Base-by-base conservation (phyloP, 139 green algal genomes). In the Closterium sp. region DNA sequence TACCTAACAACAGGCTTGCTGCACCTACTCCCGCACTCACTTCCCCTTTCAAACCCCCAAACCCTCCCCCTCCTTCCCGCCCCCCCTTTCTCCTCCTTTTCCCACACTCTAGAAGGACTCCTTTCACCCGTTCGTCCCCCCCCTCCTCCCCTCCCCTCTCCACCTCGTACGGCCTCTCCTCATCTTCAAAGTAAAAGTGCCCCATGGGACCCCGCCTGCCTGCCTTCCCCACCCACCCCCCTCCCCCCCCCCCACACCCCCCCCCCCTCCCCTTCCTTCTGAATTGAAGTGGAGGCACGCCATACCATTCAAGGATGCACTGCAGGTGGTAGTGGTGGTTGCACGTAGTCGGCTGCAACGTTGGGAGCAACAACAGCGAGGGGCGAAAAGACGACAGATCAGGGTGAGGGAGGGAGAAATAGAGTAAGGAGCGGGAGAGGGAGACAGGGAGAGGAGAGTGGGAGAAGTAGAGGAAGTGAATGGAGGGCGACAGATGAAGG, bases 321-420 rank as follows among this genome's bases (percentile, higher is more conserved):
- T 93, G 91, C 24, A 93, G 86, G 85, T 93, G 91, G 31, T 92
- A 93, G 17, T 93, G 34, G 42, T 93, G 91, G 38, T 93, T 93
- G 91, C 91, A 93, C 31, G 32, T 62, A 3, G 91, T 93, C 32
- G 87, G 34, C 91, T 93, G 91, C 91, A 93, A 90, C 19, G 24
- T 5, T 42, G 22, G 34, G 24, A 90, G 24, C n/a, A 28, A 27
- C 22, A 11, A 38, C 7, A n/a, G n/a, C 9, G 9, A 31, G n/a
- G 87, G 31, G 27, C n/a, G 28, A 87, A 30, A 87, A 87, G 84
- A 87, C n/a, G 10, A 90, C 29, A 50, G n/a, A 91, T 13, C n/a
- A 87, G 45, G 89, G 73, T 6, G 27, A 87, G 70, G 89, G 89
- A 87, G 73, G 89, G n/a, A 91, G 38, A 45, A 45, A 45, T 45